These are phyloP conservation scores for Dichotomocladium elegans DNA, from an alignment of 371 early-diverging fungal species.

Conservation along the genomic window DNA sequence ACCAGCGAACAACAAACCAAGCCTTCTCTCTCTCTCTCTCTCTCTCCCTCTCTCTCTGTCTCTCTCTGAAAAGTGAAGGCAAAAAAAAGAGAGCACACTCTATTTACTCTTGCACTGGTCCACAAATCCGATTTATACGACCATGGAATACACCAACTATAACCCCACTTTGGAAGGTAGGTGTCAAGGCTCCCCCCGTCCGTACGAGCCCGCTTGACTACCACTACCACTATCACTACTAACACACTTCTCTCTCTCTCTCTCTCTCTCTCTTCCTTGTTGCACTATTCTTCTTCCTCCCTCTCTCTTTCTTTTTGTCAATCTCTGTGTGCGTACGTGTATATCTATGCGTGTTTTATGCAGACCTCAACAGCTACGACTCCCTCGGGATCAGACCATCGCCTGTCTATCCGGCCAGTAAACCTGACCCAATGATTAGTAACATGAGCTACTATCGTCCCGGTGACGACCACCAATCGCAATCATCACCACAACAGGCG, in stretches of 20 bases:
- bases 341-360: constrained; percentile 3
- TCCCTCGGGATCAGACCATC: constrained; percentile 5
- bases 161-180: background rate
- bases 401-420: background rate
- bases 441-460: constrained; percentile 3
- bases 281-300: background rate
- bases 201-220: too few species aligned
- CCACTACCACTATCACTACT: too few species aligned
- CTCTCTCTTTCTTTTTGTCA: background rate
- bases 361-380: constrained; percentile 8
- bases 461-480: background rate
- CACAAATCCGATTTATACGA: background rate
- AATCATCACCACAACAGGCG: background rate
- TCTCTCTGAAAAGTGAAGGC: too few species aligned
- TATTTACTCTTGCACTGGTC: background rate
- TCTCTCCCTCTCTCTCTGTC: background rate
- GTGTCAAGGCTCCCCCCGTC: too few species aligned
- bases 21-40: background rate
- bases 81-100: background rate
- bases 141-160: background rate
- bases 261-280: background rate
- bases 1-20: too few species aligned
- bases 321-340: background rate
- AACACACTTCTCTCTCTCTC: background rate
- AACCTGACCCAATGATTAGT: background rate